Conservation (phyloP, 352 stramenopile genomes). For the Phytophthora ohioensis region DNA sequence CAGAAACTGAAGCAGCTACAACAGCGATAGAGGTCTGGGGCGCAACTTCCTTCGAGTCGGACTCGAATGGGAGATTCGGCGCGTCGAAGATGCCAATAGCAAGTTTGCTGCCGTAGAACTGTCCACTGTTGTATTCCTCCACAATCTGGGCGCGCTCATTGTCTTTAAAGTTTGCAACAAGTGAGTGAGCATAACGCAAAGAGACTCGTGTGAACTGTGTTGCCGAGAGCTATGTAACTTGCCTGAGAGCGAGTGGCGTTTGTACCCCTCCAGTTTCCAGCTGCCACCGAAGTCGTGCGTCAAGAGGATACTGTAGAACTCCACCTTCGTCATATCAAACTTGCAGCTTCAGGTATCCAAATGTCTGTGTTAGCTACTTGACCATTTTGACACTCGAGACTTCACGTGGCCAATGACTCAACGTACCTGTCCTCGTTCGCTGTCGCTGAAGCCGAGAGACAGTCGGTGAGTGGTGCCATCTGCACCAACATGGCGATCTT, state of each 20-base stretch:
- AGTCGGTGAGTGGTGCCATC: conserved; percentile 54
- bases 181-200: background rate
- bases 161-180: conserved; percentile 31
- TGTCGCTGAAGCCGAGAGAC: conserved; percentile 19
- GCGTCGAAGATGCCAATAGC: conserved; percentile 71
- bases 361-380: background rate
- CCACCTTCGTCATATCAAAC: conserved; percentile 67
- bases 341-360: conserved; percentile 45
- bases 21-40: conserved; percentile 45
- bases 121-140: conserved; percentile 58
- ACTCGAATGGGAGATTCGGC: conserved; percentile 46
- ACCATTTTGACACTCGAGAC: background rate
- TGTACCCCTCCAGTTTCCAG: conserved; percentile 69
- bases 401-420: background rate
- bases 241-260: conserved; percentile 63
- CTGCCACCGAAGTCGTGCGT: conserved; percentile 35
- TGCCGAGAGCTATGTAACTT: conserved; percentile 6
- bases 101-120: conserved; percentile 72
- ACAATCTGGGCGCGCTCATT: conserved; percentile 65
- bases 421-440: conserved; percentile 19
- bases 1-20: conserved; percentile 55
- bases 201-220: background rate
- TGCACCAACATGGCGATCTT: conserved; percentile 68
- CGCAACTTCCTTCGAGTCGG: conserved; percentile 42
- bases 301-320: conserved; percentile 76